Conservation (phyloP, 2,329 filamentous ascomycete species). For the Hymenoscyphus fructigenus region DNA sequence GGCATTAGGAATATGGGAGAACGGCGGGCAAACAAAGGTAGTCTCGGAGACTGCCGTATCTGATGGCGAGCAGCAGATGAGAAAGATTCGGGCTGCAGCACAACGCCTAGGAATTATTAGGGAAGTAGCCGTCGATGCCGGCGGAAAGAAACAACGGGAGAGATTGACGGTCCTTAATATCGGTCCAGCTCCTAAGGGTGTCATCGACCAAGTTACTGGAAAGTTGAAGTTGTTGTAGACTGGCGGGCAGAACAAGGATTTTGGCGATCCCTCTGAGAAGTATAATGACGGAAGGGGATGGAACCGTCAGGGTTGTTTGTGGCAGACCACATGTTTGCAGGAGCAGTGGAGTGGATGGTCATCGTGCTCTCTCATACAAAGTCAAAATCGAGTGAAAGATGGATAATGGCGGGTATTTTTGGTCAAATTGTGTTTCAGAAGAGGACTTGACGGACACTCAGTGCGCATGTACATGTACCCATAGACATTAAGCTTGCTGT, state of each 20-base stretch:
- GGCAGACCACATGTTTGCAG: no score
- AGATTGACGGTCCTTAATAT: constrained; percentile 92
- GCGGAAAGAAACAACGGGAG: constrained; percentile 95
- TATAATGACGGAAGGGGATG: no score
- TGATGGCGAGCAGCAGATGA: constrained; percentile 80
- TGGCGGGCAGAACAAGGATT: neutral
- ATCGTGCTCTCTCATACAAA: no score
- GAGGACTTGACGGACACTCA: no score
- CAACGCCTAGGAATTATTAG: constrained; percentile 82
- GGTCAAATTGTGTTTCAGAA: no score
- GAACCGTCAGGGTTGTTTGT: no score
- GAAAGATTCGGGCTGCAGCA: constrained; percentile 73
- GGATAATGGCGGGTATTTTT: no score
- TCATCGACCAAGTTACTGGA: constrained; percentile 84
- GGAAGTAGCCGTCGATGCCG: constrained; percentile 90
- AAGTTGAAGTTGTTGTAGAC: constrained; percentile 74
- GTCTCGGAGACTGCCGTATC: constrained; percentile 66
- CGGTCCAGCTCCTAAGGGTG: constrained; percentile 76
- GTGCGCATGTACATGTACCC: no score
- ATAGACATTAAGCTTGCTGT: no score
- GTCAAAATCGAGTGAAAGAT: no score
- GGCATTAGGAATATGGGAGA: constrained; percentile 82
- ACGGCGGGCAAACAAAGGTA: constrained; percentile 84
- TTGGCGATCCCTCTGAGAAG: no score
- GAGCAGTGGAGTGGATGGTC: no score